Percentiles rank a stretch among this genome's conserved stretches.
Evolutionary conservation across 257 asterid genomes (phyloP).

Genomic region (Thymus quinquecostatus): DNA sequence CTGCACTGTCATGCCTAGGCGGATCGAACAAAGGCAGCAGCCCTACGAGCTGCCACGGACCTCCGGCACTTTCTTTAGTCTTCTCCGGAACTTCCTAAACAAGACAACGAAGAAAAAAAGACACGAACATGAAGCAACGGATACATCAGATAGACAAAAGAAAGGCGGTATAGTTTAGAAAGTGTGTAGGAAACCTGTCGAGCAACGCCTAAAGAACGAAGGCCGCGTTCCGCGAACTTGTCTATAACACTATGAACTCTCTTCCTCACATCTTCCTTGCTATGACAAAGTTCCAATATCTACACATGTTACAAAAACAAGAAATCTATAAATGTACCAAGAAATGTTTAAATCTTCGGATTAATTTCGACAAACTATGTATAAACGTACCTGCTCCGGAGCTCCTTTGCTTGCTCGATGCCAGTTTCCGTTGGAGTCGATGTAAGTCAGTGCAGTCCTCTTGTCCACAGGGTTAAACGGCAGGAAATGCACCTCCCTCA

Average conservation of each 20-base stretch:
- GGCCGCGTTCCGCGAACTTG: slow-evolving; percentile 93
- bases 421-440: slow-evolving; percentile 76
- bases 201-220: slow-evolving; percentile 87
- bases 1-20: slow-evolving; percentile 98
- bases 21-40: slow-evolving; percentile 88
- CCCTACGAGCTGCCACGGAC: slow-evolving; percentile 92
- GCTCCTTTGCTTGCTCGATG: slow-evolving; percentile 96
- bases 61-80: slow-evolving; percentile 76
- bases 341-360: background rate
- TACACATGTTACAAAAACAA: slow-evolving; percentile 18
- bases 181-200: slow-evolving; percentile 58
- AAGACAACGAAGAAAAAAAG: background rate
- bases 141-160: background rate
- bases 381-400: slow-evolving; percentile 78
- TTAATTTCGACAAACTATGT: background rate
- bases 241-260: slow-evolving; percentile 77
- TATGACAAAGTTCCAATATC: slow-evolving; percentile 69
- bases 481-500: slow-evolving; percentile 77
- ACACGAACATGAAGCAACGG: background rate
- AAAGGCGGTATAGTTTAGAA: background rate
- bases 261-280: slow-evolving; percentile 71
- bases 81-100: slow-evolving; percentile 83
- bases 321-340: too few relatives aligned
- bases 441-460: slow-evolving; percentile 91
- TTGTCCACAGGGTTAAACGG: slow-evolving; percentile 95